These are phyloP conservation scores for Lipomyces oligophaga DNA, from an alignment of 805 yeast genomes.

Conservation along the genomic window DNA sequence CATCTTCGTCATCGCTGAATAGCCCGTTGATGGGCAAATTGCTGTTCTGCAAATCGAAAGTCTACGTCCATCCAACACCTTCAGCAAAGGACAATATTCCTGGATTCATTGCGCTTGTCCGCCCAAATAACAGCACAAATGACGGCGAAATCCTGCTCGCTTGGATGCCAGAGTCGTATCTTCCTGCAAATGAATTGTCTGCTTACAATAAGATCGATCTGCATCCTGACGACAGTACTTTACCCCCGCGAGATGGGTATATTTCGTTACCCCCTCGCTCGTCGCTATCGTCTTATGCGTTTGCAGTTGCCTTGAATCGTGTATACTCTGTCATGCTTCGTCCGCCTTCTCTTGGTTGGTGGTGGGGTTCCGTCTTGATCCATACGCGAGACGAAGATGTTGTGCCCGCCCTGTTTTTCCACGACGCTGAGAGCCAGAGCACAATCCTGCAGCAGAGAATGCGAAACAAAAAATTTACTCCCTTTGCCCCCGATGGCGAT, in stretches of 20 bases:
- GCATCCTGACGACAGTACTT: conserved; percentile 32
- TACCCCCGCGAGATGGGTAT: conserved; percentile 33
- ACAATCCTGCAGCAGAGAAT: conserved; percentile 59
- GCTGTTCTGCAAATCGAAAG: conserved; percentile 46
- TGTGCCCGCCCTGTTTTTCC: conserved; percentile 84
- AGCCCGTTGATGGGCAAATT: conserved; percentile 29
- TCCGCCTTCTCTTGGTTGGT: conserved; percentile 79
- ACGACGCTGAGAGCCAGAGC: conserved; percentile 80
- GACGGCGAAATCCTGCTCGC: conserved; percentile 57
- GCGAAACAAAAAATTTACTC: conserved; percentile 64
- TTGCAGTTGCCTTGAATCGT: conserved; percentile 55
- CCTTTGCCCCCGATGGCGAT: conserved; percentile 51
- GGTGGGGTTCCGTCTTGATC: conserved; percentile 84
- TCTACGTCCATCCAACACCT: conserved; percentile 77
- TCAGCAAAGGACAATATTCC: conserved; percentile 70
- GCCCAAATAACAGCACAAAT: conserved; percentile 46
- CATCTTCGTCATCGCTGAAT: too few relatives aligned
- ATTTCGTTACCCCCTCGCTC: conserved; percentile 53
- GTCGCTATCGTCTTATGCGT: conserved; percentile 60
- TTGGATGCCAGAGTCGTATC: conserved; percentile 54
- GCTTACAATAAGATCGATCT: conserved; percentile 52
- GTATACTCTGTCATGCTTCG: conserved; percentile 79
- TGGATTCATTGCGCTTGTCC: conserved; percentile 68
- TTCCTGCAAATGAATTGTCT: conserved; percentile 47
- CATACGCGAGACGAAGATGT: conserved; percentile 60